Percentiles rank a stretch among this genome's conserved stretches.
phyloP scores from a whole-genome alignment of 1,284 basidiomycete species.

The Pterulicium gracile region DNA sequence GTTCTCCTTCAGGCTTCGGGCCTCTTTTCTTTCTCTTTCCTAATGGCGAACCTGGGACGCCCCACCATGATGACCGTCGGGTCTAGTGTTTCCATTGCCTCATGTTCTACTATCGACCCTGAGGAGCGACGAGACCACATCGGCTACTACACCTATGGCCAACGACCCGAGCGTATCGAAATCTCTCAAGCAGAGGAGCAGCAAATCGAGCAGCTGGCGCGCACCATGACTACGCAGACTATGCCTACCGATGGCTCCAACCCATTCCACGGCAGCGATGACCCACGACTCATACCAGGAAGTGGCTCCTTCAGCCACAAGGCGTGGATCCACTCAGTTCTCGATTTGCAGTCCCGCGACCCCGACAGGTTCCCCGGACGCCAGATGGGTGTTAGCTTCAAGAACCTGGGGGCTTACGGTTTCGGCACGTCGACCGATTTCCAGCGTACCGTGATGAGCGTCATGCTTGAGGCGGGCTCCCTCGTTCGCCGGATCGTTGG shows the following conservation, averaged over 20 bases:
- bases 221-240: neutral
- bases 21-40: too few relatives aligned
- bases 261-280: slow-evolving; percentile 10
- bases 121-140: too few relatives aligned
- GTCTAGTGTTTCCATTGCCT: too few relatives aligned
- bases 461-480: slow-evolving; percentile 21
- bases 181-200: too few relatives aligned
- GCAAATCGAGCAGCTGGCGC: neutral
- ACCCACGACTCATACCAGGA: slow-evolving; percentile 26
- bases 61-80: too few relatives aligned
- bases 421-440: slow-evolving; percentile 31
- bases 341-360: slow-evolving; percentile 17
- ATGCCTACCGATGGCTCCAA: neutral
- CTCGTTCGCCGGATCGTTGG: slow-evolving; percentile 19
- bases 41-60: too few relatives aligned
- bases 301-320: slow-evolving; percentile 25
- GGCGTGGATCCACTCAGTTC: slow-evolving; percentile 25
- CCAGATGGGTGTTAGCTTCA: slow-evolving; percentile 29
- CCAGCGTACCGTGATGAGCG: slow-evolving; percentile 33
- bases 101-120: too few relatives aligned
- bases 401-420: slow-evolving; percentile 31
- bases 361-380: slow-evolving; percentile 19
- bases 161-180: too few relatives aligned
- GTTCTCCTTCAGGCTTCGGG: too few relatives aligned
- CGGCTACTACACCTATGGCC: too few relatives aligned